phyloP scores from a whole-genome alignment of 1,284 basidiomycete genomes.

The Melampsora americana region DNA sequence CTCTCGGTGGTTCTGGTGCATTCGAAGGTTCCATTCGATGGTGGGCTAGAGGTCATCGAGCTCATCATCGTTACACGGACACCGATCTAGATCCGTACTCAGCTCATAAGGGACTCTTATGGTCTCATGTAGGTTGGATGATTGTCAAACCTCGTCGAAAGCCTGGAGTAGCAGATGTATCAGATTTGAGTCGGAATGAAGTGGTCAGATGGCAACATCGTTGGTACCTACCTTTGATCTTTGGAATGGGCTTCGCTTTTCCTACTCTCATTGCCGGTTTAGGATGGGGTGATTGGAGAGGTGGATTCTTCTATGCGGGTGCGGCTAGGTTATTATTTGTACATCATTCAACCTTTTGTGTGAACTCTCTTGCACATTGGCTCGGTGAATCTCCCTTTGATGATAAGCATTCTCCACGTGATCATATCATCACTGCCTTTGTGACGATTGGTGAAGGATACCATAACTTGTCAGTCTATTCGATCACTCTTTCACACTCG shows the following conservation, averaged over 20 bases:
- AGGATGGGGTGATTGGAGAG: constrained; percentile 76
- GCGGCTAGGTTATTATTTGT: constrained; percentile 77
- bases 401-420: constrained; percentile 88
- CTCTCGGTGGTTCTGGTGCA: constrained; percentile 75
- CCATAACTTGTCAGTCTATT: constrained; percentile 69
- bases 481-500: not conserved
- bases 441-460: constrained; percentile 88
- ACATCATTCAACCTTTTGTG: constrained; percentile 91
- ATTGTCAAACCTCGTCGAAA: constrained; percentile 79
- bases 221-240: constrained; percentile 69
- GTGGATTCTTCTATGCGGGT: constrained; percentile 83
- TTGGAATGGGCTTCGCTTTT: constrained; percentile 69
- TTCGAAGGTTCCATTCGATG: constrained; percentile 87
- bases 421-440: constrained; percentile 80
- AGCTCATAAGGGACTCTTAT: constrained; percentile 71
- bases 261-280: constrained; percentile 74
- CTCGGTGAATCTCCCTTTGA: constrained; percentile 86
- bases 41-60: constrained; percentile 92
- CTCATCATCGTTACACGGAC: constrained; percentile 78
- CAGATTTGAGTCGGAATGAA: constrained; percentile 72
- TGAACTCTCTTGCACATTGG: constrained; percentile 93
- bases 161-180: constrained; percentile 82
- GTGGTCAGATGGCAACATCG: constrained; percentile 84
- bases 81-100: constrained; percentile 92
- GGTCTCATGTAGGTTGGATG: constrained; percentile 90